These are phyloP conservation scores for Furcasterigmium sp. DNA, from an alignment of 2,329 filamentous ascomycete species.

Conservation along the genomic window DNA sequence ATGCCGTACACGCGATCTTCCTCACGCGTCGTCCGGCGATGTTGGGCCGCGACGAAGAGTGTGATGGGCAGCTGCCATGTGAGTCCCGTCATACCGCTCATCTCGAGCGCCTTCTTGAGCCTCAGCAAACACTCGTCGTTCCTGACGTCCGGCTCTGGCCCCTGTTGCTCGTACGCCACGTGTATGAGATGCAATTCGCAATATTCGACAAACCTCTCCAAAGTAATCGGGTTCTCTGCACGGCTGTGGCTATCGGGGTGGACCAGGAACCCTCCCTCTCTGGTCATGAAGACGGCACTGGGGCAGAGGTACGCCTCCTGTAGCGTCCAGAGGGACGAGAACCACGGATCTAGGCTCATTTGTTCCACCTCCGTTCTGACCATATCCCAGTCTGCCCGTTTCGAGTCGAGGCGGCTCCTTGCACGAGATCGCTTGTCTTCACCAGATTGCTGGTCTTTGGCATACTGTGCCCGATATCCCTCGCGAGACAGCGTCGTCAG, in stretches of 20 bases:
- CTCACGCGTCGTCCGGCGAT: neutral
- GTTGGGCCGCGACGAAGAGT: neutral
- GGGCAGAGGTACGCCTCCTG: neutral
- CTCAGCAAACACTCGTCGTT: neutral
- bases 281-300: neutral
- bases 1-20: neutral
- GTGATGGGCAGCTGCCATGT: neutral
- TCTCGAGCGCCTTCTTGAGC: neutral
- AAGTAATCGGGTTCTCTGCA: too few species aligned
- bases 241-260: too few species aligned
- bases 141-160: neutral
- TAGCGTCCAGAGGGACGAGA: neutral
- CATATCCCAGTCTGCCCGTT: neutral
- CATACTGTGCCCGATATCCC: neutral
- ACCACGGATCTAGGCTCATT: neutral
- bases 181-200: neutral
- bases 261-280: neutral
- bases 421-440: neutral
- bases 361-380: neutral
- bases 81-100: neutral
- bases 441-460: neutral
- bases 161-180: neutral
- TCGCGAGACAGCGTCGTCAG: neutral
- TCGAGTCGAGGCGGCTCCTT: neutral
- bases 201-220: neutral